A percentile compares a stretch with the other conserved stretches of the same genome.
These are phyloP conservation scores for Xylariaceae sp. DNA, from an alignment of 2,329 filamentous ascomycete species.

Conservation along the genomic window DNA sequence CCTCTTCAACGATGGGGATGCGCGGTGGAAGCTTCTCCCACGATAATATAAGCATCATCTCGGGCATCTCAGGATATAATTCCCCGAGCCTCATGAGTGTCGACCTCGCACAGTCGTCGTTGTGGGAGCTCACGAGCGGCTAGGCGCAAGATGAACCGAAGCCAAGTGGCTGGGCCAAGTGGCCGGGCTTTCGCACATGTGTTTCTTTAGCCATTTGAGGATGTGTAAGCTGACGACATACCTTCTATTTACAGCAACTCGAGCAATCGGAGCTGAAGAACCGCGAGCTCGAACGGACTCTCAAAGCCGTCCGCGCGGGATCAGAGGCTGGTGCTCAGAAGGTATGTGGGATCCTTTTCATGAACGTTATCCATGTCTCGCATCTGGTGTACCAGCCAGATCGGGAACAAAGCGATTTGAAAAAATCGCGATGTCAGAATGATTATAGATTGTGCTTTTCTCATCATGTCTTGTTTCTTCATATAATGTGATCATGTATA, in stretches of 20 bases:
- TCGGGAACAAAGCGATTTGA: background rate
- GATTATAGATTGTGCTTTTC: conserved; percentile 4
- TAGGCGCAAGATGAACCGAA: background rate
- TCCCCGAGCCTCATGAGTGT: conserved; percentile 6
- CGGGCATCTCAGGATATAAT: conserved; percentile 3
- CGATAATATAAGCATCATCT: background rate
- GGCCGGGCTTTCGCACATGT: background rate
- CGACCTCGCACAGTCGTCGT: background rate
- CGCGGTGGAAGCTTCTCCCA: conserved; percentile 3
- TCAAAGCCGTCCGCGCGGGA: conserved; percentile 56
- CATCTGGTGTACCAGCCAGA: conserved; percentile 1
- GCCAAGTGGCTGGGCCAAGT: conserved; percentile 21
- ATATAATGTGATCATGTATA: conserved; percentile 2
- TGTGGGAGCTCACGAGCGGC: background rate
- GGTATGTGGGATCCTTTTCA: conserved; percentile 44
- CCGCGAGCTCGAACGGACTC: conserved; percentile 56
- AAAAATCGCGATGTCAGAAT: conserved; percentile 3
- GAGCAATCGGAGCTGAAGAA: conserved; percentile 61
- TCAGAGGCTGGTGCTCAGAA: conserved; percentile 54
- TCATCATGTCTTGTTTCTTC: background rate
- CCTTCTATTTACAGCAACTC: conserved; percentile 60
- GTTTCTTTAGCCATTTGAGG: background rate
- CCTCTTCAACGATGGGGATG: conserved; percentile 5
- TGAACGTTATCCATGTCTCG: background rate
- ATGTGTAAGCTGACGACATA: conserved; percentile 13